Percentiles rank a stretch among this genome's conserved stretches.
Evolutionary conservation across 225 moss, liverwort and hornwort genomes (phyloP).

Genomic region (Pleurozium schreberi): DNA sequence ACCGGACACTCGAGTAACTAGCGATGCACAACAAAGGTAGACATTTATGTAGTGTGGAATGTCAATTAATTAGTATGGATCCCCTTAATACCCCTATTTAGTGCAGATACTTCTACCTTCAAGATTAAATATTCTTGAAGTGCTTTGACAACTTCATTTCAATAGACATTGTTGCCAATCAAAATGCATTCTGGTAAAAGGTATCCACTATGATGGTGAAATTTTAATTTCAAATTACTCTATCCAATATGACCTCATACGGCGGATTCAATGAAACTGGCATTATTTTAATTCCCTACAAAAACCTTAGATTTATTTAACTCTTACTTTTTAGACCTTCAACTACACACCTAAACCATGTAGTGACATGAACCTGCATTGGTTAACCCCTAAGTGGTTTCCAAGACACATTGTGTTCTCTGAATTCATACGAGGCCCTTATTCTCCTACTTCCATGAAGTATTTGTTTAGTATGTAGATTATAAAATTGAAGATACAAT

Average conservation of each 20-base stretch:
- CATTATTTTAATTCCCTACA: fast-evolving
- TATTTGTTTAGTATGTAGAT: too few species aligned
- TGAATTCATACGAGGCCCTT: too few species aligned
- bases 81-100: too few species aligned
- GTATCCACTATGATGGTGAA: background rate
- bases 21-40: too few species aligned
- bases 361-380: fast-evolving
- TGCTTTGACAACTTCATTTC: background rate
- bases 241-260: too few species aligned
- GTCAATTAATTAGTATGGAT: too few species aligned
- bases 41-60: too few species aligned
- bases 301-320: background rate
- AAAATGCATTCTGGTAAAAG: background rate
- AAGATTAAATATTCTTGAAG: background rate
- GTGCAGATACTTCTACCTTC: background rate
- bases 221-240: background rate
- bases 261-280: fast-evolving
- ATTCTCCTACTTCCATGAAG: too few species aligned
- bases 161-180: background rate
- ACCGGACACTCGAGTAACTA: too few species aligned
- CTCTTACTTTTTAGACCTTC: background rate
- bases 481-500: too few species aligned
- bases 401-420: too few species aligned
- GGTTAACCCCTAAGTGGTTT: too few species aligned
- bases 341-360: background rate